Percentiles rank a stretch among this genome's conserved stretches.
Conservation (phyloP, 2,329 filamentous ascomycete species). For the Balansia obtecta region DNA sequence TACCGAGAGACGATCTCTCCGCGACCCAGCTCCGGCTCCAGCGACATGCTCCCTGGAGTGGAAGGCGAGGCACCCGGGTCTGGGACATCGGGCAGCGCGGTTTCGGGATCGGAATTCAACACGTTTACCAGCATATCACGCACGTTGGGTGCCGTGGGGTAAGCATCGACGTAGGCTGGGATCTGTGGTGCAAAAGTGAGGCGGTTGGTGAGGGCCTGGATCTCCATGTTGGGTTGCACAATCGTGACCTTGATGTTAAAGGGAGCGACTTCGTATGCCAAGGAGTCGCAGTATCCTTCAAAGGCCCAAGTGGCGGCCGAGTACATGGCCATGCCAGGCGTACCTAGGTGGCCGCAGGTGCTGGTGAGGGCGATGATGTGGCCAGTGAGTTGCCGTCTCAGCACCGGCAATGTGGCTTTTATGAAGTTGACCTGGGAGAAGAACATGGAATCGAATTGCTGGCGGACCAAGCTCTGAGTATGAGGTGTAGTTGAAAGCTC, state of each 20-base stretch:
- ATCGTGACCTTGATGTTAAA: constrained; percentile 97
- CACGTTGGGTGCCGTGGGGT: constrained; percentile 58
- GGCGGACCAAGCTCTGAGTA: constrained; percentile 67
- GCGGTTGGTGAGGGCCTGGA: constrained; percentile 74
- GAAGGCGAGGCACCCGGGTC: constrained; percentile 17
- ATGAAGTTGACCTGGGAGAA: constrained; percentile 96
- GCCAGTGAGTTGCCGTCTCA: constrained; percentile 69
- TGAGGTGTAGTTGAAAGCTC: constrained; percentile 65
- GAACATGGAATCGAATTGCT: constrained; percentile 91
- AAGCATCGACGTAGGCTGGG: constrained; percentile 30
- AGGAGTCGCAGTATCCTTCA: constrained; percentile 88
- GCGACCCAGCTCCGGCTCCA: constrained; percentile 21
- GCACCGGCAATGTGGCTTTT: constrained; percentile 69
- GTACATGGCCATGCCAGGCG: constrained; percentile 81
- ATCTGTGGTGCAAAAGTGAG: constrained; percentile 75
- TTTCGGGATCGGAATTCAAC: constrained; percentile 62
- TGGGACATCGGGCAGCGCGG: constrained; percentile 27
- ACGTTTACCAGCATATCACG: constrained; percentile 74
- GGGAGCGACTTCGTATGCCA: constrained; percentile 91
- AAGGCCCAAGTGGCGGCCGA: constrained; percentile 89
- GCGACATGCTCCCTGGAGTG: constrained; percentile 18
- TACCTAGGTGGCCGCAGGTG: constrained; percentile 84
- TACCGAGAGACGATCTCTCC: constrained; percentile 53
- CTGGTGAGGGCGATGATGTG: constrained; percentile 86
- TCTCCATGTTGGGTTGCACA: constrained; percentile 90